These are phyloP conservation scores for Coprinellus micaceus DNA, from an alignment of 768 basidiomycete species.

Conservation along the genomic window DNA sequence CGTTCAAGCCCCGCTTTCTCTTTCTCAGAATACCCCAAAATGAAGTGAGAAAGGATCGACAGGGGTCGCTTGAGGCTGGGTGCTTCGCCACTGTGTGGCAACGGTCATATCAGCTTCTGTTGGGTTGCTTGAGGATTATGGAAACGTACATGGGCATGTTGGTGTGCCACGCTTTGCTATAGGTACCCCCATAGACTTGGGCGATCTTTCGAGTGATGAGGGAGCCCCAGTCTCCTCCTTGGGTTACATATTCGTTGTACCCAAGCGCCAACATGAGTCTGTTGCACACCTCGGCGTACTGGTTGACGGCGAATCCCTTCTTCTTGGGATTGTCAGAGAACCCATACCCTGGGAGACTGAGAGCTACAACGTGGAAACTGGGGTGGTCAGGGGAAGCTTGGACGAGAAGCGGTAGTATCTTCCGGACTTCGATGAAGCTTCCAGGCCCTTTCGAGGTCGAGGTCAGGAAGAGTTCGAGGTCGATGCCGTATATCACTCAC, in stretches of 20 bases:
- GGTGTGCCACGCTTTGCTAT: constrained; percentile 51
- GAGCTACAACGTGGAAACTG: constrained; percentile 59
- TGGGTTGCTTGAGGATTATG: background rate
- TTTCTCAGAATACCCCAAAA: constrained; percentile 24
- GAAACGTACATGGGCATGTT: constrained; percentile 40
- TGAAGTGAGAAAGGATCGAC: constrained; percentile 22
- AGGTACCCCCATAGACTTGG: constrained; percentile 28
- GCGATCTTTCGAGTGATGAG: constrained; percentile 29
- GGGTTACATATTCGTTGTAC: constrained; percentile 42
- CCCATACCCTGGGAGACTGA: constrained; percentile 58
- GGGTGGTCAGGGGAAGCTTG: constrained; percentile 38
- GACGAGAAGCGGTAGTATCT: constrained; percentile 53
- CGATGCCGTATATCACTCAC: constrained; percentile 21
- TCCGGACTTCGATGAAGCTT: constrained; percentile 52
- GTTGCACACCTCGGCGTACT: constrained; percentile 47
- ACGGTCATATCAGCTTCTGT: background rate
- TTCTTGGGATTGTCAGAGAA: constrained; percentile 57
- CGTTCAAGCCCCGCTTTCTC: constrained; percentile 34
- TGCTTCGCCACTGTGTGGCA: constrained; percentile 11
- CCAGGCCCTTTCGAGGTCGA: constrained; percentile 49
- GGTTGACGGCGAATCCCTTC: constrained; percentile 44
- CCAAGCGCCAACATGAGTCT: constrained; percentile 49
- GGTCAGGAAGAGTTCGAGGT: background rate
- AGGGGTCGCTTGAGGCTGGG: constrained; percentile 24
- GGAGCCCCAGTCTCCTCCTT: constrained; percentile 26